Conservation (phyloP, 768 basidiomycete genomes). For the Lepiota venenata region DNA sequence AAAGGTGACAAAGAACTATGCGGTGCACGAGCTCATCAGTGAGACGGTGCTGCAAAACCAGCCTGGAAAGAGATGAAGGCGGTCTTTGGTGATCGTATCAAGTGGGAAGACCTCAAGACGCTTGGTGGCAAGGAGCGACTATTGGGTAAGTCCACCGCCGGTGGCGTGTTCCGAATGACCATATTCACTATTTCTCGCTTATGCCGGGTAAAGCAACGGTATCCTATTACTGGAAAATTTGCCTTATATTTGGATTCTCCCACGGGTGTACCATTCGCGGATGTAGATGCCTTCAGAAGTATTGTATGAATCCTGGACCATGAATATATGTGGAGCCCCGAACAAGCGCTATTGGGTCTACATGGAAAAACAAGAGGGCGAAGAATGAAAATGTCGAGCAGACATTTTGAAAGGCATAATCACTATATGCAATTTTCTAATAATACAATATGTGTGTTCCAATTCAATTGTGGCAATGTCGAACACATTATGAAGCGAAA, state of each 20-base stretch:
- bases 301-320: conserved; percentile 59
- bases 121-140: conserved; percentile 66
- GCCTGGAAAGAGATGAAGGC: conserved; percentile 70
- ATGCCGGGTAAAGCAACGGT: conserved; percentile 67
- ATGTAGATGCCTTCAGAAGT: conserved; percentile 60
- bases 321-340: conserved; percentile 65
- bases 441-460: too few species aligned
- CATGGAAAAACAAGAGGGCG: conserved; percentile 26
- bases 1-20: conserved; percentile 62
- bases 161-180: background rate
- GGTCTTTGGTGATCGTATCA: conserved; percentile 81
- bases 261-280: conserved; percentile 77
- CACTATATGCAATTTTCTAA: too few species aligned
- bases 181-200: conserved; percentile 3
- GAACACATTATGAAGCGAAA: background rate
- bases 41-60: conserved; percentile 44
- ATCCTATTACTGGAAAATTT: conserved; percentile 74
- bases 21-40: conserved; percentile 62
- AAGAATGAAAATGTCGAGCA: background rate
- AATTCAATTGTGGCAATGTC: background rate
- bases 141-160: conserved; percentile 37
- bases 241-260: conserved; percentile 81
- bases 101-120: conserved; percentile 73
- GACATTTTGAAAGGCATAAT: too few species aligned
- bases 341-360: conserved; percentile 43